phyloP scores from a whole-genome alignment of 352 stramenopile genomes.

The Globisporangium irregulare region DNA sequence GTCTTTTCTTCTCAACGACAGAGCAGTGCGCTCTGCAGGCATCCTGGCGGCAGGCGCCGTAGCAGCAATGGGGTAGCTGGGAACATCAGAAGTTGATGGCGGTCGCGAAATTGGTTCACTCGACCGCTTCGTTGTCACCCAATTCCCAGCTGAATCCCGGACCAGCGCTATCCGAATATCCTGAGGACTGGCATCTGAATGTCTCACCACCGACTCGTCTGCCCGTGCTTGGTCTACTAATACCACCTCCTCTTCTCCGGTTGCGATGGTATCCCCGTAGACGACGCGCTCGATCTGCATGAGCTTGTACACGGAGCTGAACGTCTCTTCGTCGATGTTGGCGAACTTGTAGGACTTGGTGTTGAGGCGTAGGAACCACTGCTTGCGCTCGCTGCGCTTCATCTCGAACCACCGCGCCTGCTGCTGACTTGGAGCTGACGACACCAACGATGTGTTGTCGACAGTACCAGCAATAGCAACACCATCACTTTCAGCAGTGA shows the following conservation, averaged over 20 bases:
- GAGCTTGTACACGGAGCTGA: constrained; percentile 4
- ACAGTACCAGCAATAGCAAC: not conserved
- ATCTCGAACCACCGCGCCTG: constrained; percentile 7
- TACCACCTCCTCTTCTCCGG: not conserved
- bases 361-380: constrained; percentile 10
- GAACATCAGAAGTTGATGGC: not conserved
- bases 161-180: not conserved
- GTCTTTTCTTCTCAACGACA: not conserved
- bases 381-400: constrained; percentile 9
- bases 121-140: not conserved
- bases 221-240: not conserved
- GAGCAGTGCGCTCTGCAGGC: not conserved
- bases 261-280: too few species aligned
- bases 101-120: not conserved
- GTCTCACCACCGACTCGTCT: too few species aligned
- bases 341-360: constrained; percentile 10
- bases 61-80: not conserved
- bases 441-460: not conserved
- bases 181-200: not conserved
- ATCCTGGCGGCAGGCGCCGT: not conserved
- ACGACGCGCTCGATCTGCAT: constrained; percentile 4
- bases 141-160: not conserved
- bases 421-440: too few species aligned
- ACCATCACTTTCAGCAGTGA: not conserved
- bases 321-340: constrained; percentile 14